Evolutionary conservation across 495 filamentous ascomycete species (phyloP), one percentile per base, ranked within the genome.

Genomic region (Tuber melanosporum): DNA sequence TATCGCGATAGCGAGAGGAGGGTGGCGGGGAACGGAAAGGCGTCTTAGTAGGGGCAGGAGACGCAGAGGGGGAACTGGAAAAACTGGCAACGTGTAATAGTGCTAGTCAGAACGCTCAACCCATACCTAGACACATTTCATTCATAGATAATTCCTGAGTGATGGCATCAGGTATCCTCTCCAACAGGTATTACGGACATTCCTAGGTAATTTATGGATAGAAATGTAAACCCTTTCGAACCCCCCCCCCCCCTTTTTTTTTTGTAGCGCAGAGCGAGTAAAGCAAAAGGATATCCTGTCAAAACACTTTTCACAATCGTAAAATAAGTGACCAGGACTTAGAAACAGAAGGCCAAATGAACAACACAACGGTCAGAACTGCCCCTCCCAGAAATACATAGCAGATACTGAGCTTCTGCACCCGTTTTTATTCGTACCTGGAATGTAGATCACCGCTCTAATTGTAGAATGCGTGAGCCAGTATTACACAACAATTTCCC

Each of bases 1-100:
- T 57, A 71, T 85, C 26, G 86, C 84, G 79, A 66, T 15, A 36
- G 57, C 5, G 32, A 19, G 57, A 36, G 26, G 3, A 36, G 36
- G 26, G 26, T 36, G n/a, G 57, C 57, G 32, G 57, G 10, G 57
- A 66, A 36, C 14, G 57, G 57, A 36, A 66, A 66, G 57, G 5
- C 57, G 14, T 36, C 57, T 26, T 36, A 15, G 32, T 66, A 66
- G 57, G 32, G 1, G 57, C 12, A 26, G 10, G n/a, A 32, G 57
- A 26, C 0, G 26, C 15, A 19, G 6, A 66, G 17, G 7, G 32
- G 12, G 15, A 32, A 36, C 0, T 10, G 12, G n/a, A 32, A 32
- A 52, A n/a, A 36, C 26, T 36, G 32, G 57, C 12, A 62, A 14
- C 52, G 26, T 66, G 57, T 66, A 66, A 14, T 66, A 26, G 57